A percentile compares a stretch with the other conserved stretches of the same genome.
phyloP scores from a whole-genome alignment of 1,284 basidiomycete species.

The Mycosarcoma maydis region DNA sequence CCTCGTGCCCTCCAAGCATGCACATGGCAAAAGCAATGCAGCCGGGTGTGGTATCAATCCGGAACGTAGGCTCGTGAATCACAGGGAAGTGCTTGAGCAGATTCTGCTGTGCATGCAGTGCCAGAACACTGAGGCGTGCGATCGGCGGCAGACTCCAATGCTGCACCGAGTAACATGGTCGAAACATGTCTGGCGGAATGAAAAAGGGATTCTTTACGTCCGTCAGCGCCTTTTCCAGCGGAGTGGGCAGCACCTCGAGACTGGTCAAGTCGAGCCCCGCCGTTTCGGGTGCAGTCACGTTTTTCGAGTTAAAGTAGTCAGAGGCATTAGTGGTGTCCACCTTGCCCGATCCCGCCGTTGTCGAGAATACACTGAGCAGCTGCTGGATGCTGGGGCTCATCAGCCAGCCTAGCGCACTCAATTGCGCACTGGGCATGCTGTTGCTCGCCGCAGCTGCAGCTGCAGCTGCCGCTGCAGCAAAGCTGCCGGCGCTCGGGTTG shows the following conservation, averaged over 20 bases:
- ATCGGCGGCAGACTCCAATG: slow-evolving; percentile 58
- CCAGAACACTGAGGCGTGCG: slow-evolving; percentile 53
- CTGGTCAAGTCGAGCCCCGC: slow-evolving; percentile 11
- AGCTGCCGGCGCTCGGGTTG: slow-evolving; percentile 24
- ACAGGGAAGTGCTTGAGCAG: slow-evolving; percentile 60
- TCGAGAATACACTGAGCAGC: slow-evolving; percentile 45
- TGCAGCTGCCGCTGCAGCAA: slow-evolving; percentile 24
- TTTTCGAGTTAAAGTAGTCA: slow-evolving; percentile 48
- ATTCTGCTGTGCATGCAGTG: slow-evolving; percentile 58
- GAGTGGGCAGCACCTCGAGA: slow-evolving; percentile 12
- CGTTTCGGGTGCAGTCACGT: slow-evolving; percentile 5
- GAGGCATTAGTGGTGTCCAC: slow-evolving; percentile 30
- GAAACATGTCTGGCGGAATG: slow-evolving; percentile 53
- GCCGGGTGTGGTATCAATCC: slow-evolving; percentile 54
- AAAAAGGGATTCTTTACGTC: slow-evolving; percentile 57
- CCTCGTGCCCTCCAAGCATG: slow-evolving; percentile 57
- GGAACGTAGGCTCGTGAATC: slow-evolving; percentile 60
- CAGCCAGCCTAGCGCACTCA: slow-evolving; percentile 52
- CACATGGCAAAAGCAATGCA: slow-evolving; percentile 57
- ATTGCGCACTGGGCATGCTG: slow-evolving; percentile 24
- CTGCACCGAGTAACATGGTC: slow-evolving; percentile 53
- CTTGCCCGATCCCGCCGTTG: slow-evolving; percentile 28
- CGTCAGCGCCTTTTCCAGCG: slow-evolving; percentile 48
- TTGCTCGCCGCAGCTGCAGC: slow-evolving; percentile 24
- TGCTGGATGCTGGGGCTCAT: slow-evolving; percentile 58